These are phyloP conservation scores for Trichomonas tenax DNA, from an alignment of 208 protist genomes.

Conservation along the genomic window DNA sequence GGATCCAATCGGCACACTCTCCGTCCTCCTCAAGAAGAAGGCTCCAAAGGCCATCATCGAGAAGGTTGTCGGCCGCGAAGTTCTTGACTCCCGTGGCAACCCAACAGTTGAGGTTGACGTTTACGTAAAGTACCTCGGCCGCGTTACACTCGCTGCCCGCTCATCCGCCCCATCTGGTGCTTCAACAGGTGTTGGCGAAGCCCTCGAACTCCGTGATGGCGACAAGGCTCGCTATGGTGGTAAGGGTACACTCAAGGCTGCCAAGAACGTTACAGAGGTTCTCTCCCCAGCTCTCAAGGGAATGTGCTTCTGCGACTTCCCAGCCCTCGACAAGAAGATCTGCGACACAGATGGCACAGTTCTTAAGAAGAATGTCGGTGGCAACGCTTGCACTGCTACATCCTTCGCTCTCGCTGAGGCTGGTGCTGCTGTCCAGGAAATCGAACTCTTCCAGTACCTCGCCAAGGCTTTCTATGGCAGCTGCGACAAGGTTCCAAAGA, in stretches of 20 bases:
- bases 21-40: not conserved
- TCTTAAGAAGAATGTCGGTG: slow-evolving; percentile 12
- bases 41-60: not conserved
- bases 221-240: slow-evolving; percentile 67
- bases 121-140: not conserved
- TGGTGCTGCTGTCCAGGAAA: not conserved
- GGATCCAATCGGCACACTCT: not conserved
- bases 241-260: slow-evolving; percentile 78
- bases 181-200: slow-evolving; percentile 91
- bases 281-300: slow-evolving; percentile 66
- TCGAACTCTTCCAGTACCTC: slow-evolving; percentile 10
- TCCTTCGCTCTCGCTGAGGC: not conserved
- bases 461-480: not conserved
- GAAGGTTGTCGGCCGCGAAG: not conserved
- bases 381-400: not conserved
- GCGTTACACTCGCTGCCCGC: not conserved
- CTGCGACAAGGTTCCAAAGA: not conserved
- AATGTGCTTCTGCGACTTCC: not conserved
- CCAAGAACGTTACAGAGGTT: slow-evolving; percentile 85
- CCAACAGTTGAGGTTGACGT: slow-evolving; percentile 22
- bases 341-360: not conserved
- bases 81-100: slow-evolving; percentile 9
- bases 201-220: slow-evolving; percentile 84
- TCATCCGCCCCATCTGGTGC: slow-evolving; percentile 80
- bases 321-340: not conserved